Evolutionary conservation across 495 filamentous ascomycete genomes (phyloP).

Genomic region (Hyaloscypha variabilis): DNA sequence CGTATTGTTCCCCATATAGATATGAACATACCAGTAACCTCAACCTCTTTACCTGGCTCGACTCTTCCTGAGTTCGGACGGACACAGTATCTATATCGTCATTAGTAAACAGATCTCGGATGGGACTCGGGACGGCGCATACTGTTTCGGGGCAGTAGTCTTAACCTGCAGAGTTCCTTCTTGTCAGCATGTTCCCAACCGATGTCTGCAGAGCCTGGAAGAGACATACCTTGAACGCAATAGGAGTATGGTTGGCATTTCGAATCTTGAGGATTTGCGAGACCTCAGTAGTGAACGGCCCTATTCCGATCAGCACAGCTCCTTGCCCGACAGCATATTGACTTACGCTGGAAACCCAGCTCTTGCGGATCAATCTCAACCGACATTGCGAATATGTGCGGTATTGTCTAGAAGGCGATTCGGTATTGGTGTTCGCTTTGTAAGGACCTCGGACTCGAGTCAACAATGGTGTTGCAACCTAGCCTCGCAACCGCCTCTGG

Average conservation of each 20-base stretch:
- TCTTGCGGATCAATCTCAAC: constrained; percentile 90
- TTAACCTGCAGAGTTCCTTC: constrained; percentile 69
- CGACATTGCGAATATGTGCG: constrained; percentile 66
- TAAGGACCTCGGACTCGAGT: background rate
- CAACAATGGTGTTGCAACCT: background rate
- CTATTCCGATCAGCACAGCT: constrained; percentile 52
- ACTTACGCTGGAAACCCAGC: constrained; percentile 90
- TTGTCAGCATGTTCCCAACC: constrained; percentile 6
- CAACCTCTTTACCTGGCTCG: constrained; percentile 82
- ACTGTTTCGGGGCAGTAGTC: constrained; percentile 99
- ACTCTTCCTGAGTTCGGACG: constrained; percentile 96
- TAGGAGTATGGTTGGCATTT: constrained; percentile 75
- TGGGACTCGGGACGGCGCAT: constrained; percentile 42
- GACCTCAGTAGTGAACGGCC: constrained; percentile 91
- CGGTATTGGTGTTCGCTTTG: background rate
- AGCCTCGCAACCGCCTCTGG: background rate
- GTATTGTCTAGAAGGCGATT: background rate
- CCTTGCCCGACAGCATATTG: constrained; percentile 6
- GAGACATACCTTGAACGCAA: constrained; percentile 91
- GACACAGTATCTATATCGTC: constrained; percentile 81
- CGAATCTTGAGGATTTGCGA: constrained; percentile 79
- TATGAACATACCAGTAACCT: constrained; percentile 80
- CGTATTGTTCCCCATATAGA: background rate
- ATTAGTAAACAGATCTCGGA: constrained; percentile 25
- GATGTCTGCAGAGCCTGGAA: background rate